phyloP scores from a whole-genome alignment of 768 basidiomycete genomes.

The Panaeolus papilionaceus region DNA sequence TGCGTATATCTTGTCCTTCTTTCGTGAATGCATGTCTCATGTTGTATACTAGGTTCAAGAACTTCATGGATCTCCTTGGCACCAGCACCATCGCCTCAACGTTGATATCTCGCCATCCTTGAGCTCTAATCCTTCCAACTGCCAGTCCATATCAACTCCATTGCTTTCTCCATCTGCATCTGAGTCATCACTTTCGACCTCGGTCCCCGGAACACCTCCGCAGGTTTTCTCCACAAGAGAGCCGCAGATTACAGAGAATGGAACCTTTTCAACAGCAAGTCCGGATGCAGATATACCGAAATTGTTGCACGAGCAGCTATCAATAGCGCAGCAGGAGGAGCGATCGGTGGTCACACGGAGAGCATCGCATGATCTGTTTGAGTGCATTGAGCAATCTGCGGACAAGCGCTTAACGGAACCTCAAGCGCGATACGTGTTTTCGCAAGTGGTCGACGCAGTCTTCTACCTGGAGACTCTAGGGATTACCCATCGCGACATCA shows the following conservation, averaged over 20 bases:
- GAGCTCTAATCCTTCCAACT: conserved; percentile 32
- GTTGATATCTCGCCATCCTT: conserved; percentile 21
- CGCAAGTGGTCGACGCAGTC: conserved; percentile 87
- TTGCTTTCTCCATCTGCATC: conserved; percentile 56
- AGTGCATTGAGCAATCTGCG: conserved; percentile 90
- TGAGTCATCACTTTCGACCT: conserved; percentile 34
- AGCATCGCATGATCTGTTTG: conserved; percentile 91
- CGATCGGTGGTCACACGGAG: conserved; percentile 65
- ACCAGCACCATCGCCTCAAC: conserved; percentile 45
- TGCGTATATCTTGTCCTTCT: conserved; percentile 43
- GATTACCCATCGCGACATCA: conserved; percentile 94
- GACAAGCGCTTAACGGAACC: conserved; percentile 80
- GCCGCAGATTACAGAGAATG: conserved; percentile 20
- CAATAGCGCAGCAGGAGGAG: conserved; percentile 23
- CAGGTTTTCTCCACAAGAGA: conserved; percentile 28
- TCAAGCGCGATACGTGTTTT: conserved; percentile 83
- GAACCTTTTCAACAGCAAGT: conserved; percentile 9
- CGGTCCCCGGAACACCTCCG: conserved; percentile 37
- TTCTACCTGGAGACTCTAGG: conserved; percentile 81
- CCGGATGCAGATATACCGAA: conserved; percentile 25
- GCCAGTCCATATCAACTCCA: conserved; percentile 49
- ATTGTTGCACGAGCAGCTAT: conserved; percentile 29
- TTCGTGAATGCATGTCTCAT: neutral
- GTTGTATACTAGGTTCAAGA: conserved; percentile 75
- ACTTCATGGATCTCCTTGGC: conserved; percentile 92